These are phyloP conservation scores for Penicillium sp. DNA, from an alignment of 2,329 filamentous ascomycete species.

Conservation along the genomic window DNA sequence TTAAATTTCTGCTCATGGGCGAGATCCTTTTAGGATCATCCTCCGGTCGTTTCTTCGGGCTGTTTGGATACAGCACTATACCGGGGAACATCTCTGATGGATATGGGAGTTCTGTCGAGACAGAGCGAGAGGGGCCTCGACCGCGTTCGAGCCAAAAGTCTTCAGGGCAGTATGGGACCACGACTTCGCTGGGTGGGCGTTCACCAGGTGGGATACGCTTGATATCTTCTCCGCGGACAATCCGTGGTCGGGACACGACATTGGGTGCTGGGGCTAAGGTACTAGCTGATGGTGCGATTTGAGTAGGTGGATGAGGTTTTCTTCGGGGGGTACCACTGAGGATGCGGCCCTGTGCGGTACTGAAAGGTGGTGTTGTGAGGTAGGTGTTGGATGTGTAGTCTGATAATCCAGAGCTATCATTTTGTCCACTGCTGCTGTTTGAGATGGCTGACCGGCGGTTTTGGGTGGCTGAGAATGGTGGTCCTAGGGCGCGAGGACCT, in stretches of 20 bases:
- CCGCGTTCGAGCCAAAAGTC: slow-evolving; percentile 30
- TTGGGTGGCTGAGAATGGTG: slow-evolving; percentile 6
- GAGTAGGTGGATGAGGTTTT: slow-evolving; percentile 18
- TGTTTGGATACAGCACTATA: slow-evolving; percentile 17
- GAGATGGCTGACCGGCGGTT: slow-evolving; percentile 6
- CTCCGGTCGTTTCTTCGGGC: slow-evolving; percentile 22
- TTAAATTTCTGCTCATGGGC: slow-evolving; percentile 31
- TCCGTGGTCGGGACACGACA: slow-evolving; percentile 34
- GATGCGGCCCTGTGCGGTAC: slow-evolving; percentile 1
- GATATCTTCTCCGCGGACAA: slow-evolving; percentile 33
- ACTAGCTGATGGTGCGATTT: slow-evolving; percentile 1
- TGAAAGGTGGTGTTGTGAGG: slow-evolving; percentile 5
- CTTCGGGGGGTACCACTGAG: slow-evolving; percentile 1
- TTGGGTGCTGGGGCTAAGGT: slow-evolving; percentile 27
- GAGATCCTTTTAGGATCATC: slow-evolving; percentile 11
- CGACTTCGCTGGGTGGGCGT: slow-evolving; percentile 24
- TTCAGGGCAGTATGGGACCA: slow-evolving; percentile 30
- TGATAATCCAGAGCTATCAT: slow-evolving; percentile 10
- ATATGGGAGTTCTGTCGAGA: slow-evolving; percentile 16
- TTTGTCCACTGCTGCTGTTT: slow-evolving; percentile 10
- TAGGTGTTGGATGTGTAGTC: slow-evolving; percentile 6
- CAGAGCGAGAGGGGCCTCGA: not conserved
- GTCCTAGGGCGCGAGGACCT: not conserved
- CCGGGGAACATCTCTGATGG: slow-evolving; percentile 18
- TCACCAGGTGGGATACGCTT: slow-evolving; percentile 33